These are phyloP conservation scores for Amoebophrya sp. DNA, from an alignment of 169 alveolate genomes.

Conservation along the genomic window DNA sequence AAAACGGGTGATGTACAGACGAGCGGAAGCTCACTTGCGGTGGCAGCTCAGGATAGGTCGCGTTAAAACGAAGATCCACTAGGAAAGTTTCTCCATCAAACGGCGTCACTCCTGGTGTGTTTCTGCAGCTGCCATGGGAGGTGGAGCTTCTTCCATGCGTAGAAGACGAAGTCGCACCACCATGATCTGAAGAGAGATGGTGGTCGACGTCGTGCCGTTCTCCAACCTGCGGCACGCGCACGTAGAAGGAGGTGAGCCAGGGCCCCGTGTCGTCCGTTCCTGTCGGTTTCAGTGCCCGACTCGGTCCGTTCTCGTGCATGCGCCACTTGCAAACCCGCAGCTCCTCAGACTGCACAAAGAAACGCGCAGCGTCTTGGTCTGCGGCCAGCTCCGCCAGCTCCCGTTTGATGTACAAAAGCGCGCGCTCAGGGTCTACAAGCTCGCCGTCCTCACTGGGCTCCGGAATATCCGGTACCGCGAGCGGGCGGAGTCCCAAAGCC, in stretches of 20 bases:
- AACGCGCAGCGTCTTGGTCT: neutral
- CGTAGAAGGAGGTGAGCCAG: neutral
- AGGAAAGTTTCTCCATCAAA: neutral
- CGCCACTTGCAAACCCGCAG: neutral
- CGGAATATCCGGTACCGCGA: neutral
- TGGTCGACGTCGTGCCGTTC: neutral
- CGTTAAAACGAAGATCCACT: neutral
- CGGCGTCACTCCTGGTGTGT: neutral
- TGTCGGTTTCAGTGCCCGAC: neutral
- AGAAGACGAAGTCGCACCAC: neutral
- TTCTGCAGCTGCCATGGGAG: neutral
- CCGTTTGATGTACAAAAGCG: neutral
- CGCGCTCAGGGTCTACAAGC: neutral
- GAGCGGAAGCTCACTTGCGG: neutral
- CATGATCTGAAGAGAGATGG: neutral
- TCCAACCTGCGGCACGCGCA: neutral
- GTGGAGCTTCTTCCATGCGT: neutral
- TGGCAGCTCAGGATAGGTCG: neutral
- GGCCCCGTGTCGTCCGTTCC: neutral
- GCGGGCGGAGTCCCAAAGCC: neutral
- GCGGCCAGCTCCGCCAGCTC: neutral
- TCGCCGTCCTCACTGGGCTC: neutral
- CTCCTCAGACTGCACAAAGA: neutral
- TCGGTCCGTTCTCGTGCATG: neutral
- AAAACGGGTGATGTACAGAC: neutral